Base-by-base conservation (phyloP, 1,284 basidiomycete genomes). In the Cutaneotrichosporon sp. region DNA sequence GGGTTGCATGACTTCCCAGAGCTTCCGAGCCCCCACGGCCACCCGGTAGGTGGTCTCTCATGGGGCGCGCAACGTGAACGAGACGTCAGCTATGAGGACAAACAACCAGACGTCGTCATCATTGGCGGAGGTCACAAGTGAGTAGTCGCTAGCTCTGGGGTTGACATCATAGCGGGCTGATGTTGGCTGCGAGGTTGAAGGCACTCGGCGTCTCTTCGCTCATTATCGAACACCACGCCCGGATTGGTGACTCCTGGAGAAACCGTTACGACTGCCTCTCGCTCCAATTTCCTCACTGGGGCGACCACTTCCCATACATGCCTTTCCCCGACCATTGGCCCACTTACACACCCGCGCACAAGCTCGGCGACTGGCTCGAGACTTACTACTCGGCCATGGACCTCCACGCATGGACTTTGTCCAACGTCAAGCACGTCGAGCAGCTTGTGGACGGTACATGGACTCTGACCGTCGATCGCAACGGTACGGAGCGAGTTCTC, bases 241-340 rank as follows among this genome's bases (percentile, higher is more conserved):
- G 73, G 1, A 63, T 83, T 2, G 82, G 82, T 1, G 81, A 82
- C 58, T 75, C 66, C 60, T 82, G 81, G 78, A 71, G 85, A 61
- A 59, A 60, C 9, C 79, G 87, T 18, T 88, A 88, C 71, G 83
- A 86, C 63, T 83, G 84, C 10, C 76, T 88, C 34, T 86, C 84
- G 63, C 77, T 89, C 51, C 87, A 89, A 69, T 84, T 86, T 70
- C 84, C 86, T 21, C 85, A 88, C 58, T 88, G 70, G 70, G 70
- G 65, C 22, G 70, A 74, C 61, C 72, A 74, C 66, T 58, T 87
- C 53, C 82, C 84, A 78, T 87, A 68, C 65, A 83, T 78, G 22
- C 69, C 71, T 2, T 83, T 78, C 66, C 82, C 82, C n/a, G 49
- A 70, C 10, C 73, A 77, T n/a, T 89, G 88, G 87, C 86, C 87